These are phyloP conservation scores for Ruellia speciosa DNA, from an alignment of 305 asterid species.

Conservation along the genomic window DNA sequence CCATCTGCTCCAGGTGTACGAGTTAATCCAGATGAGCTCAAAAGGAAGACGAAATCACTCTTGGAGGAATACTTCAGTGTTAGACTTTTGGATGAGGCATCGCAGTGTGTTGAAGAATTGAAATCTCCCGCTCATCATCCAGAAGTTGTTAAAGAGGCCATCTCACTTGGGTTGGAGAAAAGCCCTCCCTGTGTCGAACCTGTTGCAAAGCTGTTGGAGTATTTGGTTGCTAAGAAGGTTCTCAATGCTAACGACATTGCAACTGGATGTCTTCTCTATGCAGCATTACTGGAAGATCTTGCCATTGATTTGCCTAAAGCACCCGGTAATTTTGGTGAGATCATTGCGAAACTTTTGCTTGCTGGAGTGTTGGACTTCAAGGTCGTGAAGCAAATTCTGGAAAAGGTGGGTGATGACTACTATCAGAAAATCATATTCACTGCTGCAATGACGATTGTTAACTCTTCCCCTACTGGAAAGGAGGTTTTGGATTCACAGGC, in stretches of 20 bases:
- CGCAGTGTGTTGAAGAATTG: conserved; percentile 73
- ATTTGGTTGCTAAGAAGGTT: conserved; percentile 42
- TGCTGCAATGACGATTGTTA: conserved; percentile 28
- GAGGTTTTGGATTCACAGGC: conserved; percentile 51
- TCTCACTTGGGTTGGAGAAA: conserved; percentile 63
- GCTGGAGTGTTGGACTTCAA: conserved; percentile 51
- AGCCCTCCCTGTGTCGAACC: conserved; percentile 65
- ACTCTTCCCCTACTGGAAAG: conserved; percentile 37
- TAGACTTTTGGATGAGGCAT: conserved; percentile 57
- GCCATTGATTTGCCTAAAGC: conserved; percentile 83
- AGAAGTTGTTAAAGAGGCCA: conserved; percentile 62
- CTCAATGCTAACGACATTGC: conserved; percentile 36
- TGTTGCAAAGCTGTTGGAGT: conserved; percentile 42
- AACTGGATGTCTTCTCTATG: conserved; percentile 45
- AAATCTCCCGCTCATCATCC: conserved; percentile 61
- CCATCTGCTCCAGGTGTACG: conserved; percentile 30
- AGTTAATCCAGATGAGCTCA: conserved; percentile 36
- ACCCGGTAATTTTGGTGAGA: conserved; percentile 64
- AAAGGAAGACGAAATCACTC: conserved; percentile 51
- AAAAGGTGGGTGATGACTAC: conserved; percentile 42
- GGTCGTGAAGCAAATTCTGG: conserved; percentile 42
- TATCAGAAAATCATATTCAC: conserved; percentile 42
- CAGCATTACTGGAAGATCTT: conserved; percentile 57
- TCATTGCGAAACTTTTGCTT: conserved; percentile 42
- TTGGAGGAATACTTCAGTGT: conserved; percentile 62